Evolutionary conservation across 148 eudicot genomes (phyloP).

Genomic region (Heliamphora exappendiculata): DNA sequence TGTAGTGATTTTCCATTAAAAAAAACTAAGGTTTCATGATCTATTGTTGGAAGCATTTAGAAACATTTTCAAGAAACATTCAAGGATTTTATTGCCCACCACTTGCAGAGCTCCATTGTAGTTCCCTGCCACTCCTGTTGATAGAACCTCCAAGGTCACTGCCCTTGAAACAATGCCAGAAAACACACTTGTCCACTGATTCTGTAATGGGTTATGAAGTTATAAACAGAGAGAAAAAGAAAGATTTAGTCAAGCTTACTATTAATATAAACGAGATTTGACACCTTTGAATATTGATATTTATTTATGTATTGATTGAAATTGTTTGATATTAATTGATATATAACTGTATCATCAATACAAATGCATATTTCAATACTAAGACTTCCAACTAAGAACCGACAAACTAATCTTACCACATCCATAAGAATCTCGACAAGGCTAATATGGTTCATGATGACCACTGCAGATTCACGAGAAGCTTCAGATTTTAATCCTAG

Average conservation of each 20-base stretch:
- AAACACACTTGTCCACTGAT: conserved; percentile 77
- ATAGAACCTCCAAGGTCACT: conserved; percentile 69
- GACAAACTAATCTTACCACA: conserved; percentile 37
- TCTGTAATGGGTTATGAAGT: conserved; percentile 27
- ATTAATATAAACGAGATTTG: too few species aligned
- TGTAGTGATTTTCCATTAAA: background rate
- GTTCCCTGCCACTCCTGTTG: conserved; percentile 94
- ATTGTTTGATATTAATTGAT: too few species aligned
- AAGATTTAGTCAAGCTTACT: too few species aligned
- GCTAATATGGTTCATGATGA: conserved; percentile 78
- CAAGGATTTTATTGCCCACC: conserved; percentile 27
- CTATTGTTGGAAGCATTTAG: background rate
- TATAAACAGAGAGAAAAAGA: background rate
- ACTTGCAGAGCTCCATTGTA: conserved; percentile 93
- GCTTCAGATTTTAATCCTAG: conserved; percentile 73
- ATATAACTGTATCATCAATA: too few species aligned
- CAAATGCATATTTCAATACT: too few species aligned
- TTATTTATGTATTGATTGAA: too few species aligned
- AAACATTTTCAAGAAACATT: background rate
- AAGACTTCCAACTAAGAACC: background rate
- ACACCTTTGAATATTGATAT: too few species aligned
- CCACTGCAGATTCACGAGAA: conserved; percentile 69
- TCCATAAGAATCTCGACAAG: conserved; percentile 83
- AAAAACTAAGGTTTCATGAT: background rate
- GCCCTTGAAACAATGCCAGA: conserved; percentile 82